Evolutionary conservation across 225 moss, liverwort and hornwort genomes (phyloP).

Genomic region (Anthoceros angustus): DNA sequence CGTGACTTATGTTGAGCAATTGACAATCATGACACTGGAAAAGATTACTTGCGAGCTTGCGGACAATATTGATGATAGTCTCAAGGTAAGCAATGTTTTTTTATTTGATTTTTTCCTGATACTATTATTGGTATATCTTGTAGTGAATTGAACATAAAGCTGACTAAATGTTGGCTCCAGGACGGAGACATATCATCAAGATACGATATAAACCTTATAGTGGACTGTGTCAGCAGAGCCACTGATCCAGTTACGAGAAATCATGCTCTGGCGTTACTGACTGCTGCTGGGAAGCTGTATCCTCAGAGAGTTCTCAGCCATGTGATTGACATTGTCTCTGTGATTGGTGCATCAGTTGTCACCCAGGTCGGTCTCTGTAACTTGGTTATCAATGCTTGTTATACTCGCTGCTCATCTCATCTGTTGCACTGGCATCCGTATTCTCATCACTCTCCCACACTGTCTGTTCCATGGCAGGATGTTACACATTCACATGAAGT

Average conservation of each 20-base stretch:
- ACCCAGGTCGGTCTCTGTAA: conserved; percentile 35
- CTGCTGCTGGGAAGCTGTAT: conserved; percentile 42
- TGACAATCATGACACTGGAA: conserved; percentile 61
- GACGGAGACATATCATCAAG: conserved; percentile 7
- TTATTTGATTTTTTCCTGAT: too few relatives aligned
- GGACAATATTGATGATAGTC: conserved; percentile 14
- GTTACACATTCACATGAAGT: conserved; percentile 85
- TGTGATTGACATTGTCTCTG: conserved; percentile 52
- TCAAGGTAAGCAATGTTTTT: conserved; percentile 11
- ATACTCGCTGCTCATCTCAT: too few relatives aligned
- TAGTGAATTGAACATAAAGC: background rate
- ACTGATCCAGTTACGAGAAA: conserved; percentile 59
- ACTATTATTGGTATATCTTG: too few relatives aligned
- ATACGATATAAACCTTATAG: conserved; percentile 49
- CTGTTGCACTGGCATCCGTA: background rate
- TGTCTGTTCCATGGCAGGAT: conserved; percentile 31
- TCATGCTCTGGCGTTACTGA: conserved; percentile 61
- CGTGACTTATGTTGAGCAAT: conserved; percentile 43
- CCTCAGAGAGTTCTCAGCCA: conserved; percentile 67
- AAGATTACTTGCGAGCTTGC: conserved; percentile 29
- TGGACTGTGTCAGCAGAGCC: conserved; percentile 43
- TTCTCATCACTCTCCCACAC: conserved; percentile 1
- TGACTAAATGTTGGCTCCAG: background rate
- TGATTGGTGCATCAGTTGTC: conserved; percentile 60
- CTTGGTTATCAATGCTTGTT: too few relatives aligned